Base-by-base conservation (phyloP, 2,329 filamentous ascomycete species). In the Colletotrichum lindemuthianum region DNA sequence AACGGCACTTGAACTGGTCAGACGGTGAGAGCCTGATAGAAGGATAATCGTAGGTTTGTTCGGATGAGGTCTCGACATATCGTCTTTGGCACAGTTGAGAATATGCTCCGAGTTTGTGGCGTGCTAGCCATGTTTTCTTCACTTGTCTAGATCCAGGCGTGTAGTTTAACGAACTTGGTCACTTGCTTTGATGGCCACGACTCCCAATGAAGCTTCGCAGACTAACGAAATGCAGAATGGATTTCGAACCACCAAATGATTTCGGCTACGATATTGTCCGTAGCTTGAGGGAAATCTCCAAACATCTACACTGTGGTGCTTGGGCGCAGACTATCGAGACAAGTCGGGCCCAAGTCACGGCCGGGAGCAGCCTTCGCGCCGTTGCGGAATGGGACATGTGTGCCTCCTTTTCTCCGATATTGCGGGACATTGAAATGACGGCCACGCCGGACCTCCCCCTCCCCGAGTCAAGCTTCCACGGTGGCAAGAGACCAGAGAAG, bases 351-450 rank as follows among this genome's bases (percentile, higher is more conserved):
- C 34, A 41, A 13, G 15, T 24, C 4, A 55, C 37, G 60, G 45
- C 56, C 60, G 60, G 49, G 57, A 60, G 50, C 49, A 60, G 57
- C 50, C 57, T 55, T 24, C 39, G 44, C 44, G 50, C 39, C 44
- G 55, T 43, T 15, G 44, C 44, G 58, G 56, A 34, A 37, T 44
- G 49, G 12, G 16, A 47, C 9, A 37, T 34, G 15, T 24, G 8
- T 24, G 12, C 32, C 15, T 34, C 32, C 6, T 40, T 43, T 10
- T 39, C 41, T 48, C 54, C 60, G 49, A 64, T 37, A 37, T 33
- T 41, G 44, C 43, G 56, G 43, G 13, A 54, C 44, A 16, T 40
- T 33, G 39, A 36, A 47, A 39, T 37, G 50, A 49, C 43, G 6
- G 36, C 24, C 24, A 15, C 43, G 55, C 55, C 37, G 45, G 55